Evolutionary conservation across 495 filamentous ascomycete species (phyloP).

Genomic region (Penicillium psychrofluorescens): DNA sequence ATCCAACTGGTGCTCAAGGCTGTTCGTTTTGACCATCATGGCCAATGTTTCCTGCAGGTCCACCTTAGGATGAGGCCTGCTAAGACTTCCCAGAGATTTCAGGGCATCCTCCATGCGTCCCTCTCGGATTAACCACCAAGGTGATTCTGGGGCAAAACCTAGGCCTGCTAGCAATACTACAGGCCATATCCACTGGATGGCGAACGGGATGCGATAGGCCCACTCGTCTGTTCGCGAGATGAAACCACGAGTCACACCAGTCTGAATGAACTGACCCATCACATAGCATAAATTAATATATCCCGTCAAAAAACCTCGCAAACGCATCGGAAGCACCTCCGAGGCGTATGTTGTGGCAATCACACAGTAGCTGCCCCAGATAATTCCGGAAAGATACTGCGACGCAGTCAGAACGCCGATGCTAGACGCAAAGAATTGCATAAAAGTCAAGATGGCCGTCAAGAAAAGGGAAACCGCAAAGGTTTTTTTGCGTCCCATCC

Average conservation of each 20-base stretch:
- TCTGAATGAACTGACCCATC: constrained; percentile 62
- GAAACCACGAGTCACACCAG: constrained; percentile 60
- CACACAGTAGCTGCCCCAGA: constrained; percentile 75
- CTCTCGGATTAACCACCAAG: constrained; percentile 75
- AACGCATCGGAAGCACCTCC: constrained; percentile 66
- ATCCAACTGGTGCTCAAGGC: constrained; percentile 59
- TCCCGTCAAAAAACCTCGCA: constrained; percentile 65
- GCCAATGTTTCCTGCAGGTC: constrained; percentile 64
- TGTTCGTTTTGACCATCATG: constrained; percentile 78
- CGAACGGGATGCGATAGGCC: constrained; percentile 61
- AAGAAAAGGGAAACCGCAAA: constrained; percentile 55
- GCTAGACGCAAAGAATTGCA: constrained; percentile 68
- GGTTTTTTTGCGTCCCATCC: constrained; percentile 61
- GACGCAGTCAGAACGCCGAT: constrained; percentile 58
- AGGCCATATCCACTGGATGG: constrained; percentile 78
- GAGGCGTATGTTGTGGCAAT: constrained; percentile 71
- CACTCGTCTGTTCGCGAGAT: constrained; percentile 46
- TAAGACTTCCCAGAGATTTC: constrained; percentile 55
- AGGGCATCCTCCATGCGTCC: constrained; percentile 60
- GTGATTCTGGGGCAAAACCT: constrained; percentile 64
- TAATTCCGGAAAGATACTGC: constrained; percentile 67
- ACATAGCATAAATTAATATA: constrained; percentile 81
- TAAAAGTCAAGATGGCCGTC: constrained; percentile 58
- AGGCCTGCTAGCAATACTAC: constrained; percentile 62
- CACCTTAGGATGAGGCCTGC: constrained; percentile 51